Base-by-base conservation (phyloP, 306 rosid species). In the Malus fusca region DNA sequence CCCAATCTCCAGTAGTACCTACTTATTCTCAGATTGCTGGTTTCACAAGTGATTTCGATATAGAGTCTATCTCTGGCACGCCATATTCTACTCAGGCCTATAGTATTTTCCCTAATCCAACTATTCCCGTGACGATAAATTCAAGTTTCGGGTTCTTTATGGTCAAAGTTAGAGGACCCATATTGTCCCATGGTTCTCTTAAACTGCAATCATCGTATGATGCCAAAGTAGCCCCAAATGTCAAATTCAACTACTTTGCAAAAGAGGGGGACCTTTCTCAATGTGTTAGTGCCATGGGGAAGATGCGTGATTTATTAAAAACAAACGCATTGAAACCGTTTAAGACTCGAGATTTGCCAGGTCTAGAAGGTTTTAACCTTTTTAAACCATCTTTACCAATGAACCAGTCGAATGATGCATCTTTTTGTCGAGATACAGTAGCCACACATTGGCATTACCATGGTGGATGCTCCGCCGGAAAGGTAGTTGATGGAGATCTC, bases 171-270 rank as follows among this genome's bases (percentile, higher is more conserved):
- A 66, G 30, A 0, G 81, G 72, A 55, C 66, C 77, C 13, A 6
- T 37, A 2, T 10, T 40, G 4, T 48, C 76, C 0, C 7, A 22
- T 37, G 77, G 81, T 4, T 62, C 75, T 6, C 72, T 71, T 40
- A 8, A 55, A 6, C 11, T 71, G 35, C 40, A 46, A 1, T 62
- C 71, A 18, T 10, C 66, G 2, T 1, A 5, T 13, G 67, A 78
- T 8, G 81, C 63, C 28, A 44, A n/a, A 51, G 76, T 48, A 7
- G 4, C 10, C 17, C 81, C 72, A 3, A 78, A 7, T 21, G 65
- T 78, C 30, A n/a, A 58, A 4, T 78, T 78, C 68, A 71, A 71
- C 40, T 71, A 78, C 19, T 48, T 48, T 48, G 19, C 53, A 48
- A 0, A 48, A 6, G 6, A 14, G 19, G 3, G 3, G 6, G 60